Base-by-base conservation (phyloP, 345 rosid species). In the Dovyalis caffra region DNA sequence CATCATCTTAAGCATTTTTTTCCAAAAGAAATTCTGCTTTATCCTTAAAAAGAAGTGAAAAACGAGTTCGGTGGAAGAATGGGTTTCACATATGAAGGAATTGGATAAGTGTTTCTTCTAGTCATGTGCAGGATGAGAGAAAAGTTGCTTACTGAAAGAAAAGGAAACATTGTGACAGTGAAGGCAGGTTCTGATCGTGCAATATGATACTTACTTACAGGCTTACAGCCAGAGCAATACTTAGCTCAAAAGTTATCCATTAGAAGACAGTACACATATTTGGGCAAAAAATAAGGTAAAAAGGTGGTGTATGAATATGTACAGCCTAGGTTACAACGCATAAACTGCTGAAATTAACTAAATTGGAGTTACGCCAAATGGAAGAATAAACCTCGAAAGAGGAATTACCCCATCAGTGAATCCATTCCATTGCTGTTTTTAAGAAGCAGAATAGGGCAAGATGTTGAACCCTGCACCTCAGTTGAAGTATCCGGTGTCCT, bases 391-490 rank as follows among this genome's bases (percentile, higher is more conserved):
- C 33, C 45, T 16, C 58, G 76, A 72, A 33, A 70, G 62, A 72
- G 16, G 65, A 80, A 73, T 83, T 90, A 94, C 97, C 99, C 86
- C 29, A 72, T 58, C 62, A 74, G 73, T 6, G 81, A 72, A 74
- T 78, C 85, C 75, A 53, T 77, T 63, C 67, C 49, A n/a, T 84
- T 77, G 69, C 79, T 79, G 78, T 85, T 86, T 84, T 86, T 90
- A 47, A 95, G 87, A 83, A 95, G 86, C 76, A 92, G 47, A 75
- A 84, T 75, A 65, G 97, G 92, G 78, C 95, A 91, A 72, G 86
- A 84, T 76, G 89, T 89, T n/a, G 90, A 83, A 74, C 79, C 77
- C 80, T 78, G 88, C 61, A 67, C 82, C 79, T 80, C 76, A 21
- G 82, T 78, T 71, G 81, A 79, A 73, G 80, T 38, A 62, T 74